A percentile compares a stretch with the other conserved stretches of the same genome.
These are phyloP conservation scores for Acacia acuminata DNA, from an alignment of 306 rosid genomes.

Conservation along the genomic window DNA sequence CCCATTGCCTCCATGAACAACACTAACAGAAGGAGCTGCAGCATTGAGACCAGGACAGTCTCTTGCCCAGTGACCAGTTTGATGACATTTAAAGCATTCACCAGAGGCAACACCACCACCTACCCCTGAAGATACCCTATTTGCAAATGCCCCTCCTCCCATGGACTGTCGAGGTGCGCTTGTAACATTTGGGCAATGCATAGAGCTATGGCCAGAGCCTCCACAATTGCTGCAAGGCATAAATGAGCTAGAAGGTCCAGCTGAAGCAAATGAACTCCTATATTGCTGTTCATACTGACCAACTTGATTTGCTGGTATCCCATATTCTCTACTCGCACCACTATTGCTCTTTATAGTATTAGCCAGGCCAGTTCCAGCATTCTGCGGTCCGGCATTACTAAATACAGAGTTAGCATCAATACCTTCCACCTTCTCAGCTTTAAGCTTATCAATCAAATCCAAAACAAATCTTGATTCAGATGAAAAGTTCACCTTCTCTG, in stretches of 20 bases:
- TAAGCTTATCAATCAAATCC: slow-evolving; percentile 66
- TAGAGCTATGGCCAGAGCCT: slow-evolving; percentile 67
- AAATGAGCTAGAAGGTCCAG: slow-evolving; percentile 38
- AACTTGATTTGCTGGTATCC: slow-evolving; percentile 48
- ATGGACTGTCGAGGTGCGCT: slow-evolving; percentile 41
- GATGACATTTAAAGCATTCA: slow-evolving; percentile 83
- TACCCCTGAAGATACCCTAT: slow-evolving; percentile 46
- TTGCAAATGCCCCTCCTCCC: slow-evolving; percentile 59
- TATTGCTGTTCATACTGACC: slow-evolving; percentile 59
- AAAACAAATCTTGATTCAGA: slow-evolving; percentile 50
- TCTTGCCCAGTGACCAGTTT: slow-evolving; percentile 80
- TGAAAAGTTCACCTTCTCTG: slow-evolving; percentile 59
- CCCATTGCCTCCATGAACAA: slow-evolving; percentile 56
- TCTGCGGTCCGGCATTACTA: slow-evolving; percentile 35
- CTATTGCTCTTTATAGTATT: slow-evolving; percentile 29
- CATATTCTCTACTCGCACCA: slow-evolving; percentile 51
- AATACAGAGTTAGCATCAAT: slow-evolving; percentile 37
- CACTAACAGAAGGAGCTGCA: slow-evolving; percentile 43
- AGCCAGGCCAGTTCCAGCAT: slow-evolving; percentile 44
- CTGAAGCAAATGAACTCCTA: slow-evolving; percentile 38
- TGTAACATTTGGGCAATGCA: slow-evolving; percentile 58
- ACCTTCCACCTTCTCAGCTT: slow-evolving; percentile 44
- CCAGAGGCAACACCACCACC: slow-evolving; percentile 35
- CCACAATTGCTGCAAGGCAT: slow-evolving; percentile 70
- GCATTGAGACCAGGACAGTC: slow-evolving; percentile 67